Percentiles rank a stretch among this genome's conserved stretches.
Evolutionary conservation across 2,329 filamentous ascomycete genomes (phyloP).

Genomic region (Xylariaceae sp.): DNA sequence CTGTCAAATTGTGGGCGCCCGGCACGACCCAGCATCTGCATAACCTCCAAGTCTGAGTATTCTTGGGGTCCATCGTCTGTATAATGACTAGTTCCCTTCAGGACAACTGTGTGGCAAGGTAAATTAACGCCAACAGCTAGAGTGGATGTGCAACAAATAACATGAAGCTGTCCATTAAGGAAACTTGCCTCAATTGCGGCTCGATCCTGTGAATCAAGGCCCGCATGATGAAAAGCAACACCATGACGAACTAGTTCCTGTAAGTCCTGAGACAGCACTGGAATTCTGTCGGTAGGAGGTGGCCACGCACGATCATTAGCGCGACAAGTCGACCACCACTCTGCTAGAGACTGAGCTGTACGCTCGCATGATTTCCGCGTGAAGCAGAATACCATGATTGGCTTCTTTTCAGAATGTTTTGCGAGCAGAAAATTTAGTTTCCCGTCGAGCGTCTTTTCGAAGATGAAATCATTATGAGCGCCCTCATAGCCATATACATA

Average conservation of each 20-base stretch:
- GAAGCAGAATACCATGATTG: constrained; percentile 79
- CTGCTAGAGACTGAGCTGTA: constrained; percentile 64
- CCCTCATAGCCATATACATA: constrained; percentile 68
- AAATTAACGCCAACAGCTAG: constrained; percentile 80
- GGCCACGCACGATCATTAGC: constrained; percentile 59
- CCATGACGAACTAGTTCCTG: constrained; percentile 49
- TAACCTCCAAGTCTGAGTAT: constrained; percentile 77
- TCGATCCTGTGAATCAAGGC: constrained; percentile 62
- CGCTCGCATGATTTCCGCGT: constrained; percentile 66
- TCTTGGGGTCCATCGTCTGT: constrained; percentile 59
- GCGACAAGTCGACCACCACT: constrained; percentile 56
- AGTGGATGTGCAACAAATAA: constrained; percentile 86
- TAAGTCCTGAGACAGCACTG: constrained; percentile 57
- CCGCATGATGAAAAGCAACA: constrained; percentile 80
- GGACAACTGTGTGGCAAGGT: constrained; percentile 75
- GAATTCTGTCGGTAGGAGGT: constrained; percentile 47
- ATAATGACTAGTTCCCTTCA: constrained; percentile 73
- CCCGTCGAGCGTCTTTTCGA: constrained; percentile 64
- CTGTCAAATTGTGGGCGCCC: constrained; percentile 80
- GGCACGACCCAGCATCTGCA: constrained; percentile 86
- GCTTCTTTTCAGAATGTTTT: constrained; percentile 65
- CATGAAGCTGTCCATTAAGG: constrained; percentile 64
- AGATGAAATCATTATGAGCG: constrained; percentile 66
- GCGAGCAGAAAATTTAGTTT: constrained; percentile 64
- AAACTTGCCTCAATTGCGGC: constrained; percentile 63